Evolutionary conservation across 768 basidiomycete species (phyloP), one percentile per base, ranked within the genome.

Genomic region (Candolleomyces aberdarensis): DNA sequence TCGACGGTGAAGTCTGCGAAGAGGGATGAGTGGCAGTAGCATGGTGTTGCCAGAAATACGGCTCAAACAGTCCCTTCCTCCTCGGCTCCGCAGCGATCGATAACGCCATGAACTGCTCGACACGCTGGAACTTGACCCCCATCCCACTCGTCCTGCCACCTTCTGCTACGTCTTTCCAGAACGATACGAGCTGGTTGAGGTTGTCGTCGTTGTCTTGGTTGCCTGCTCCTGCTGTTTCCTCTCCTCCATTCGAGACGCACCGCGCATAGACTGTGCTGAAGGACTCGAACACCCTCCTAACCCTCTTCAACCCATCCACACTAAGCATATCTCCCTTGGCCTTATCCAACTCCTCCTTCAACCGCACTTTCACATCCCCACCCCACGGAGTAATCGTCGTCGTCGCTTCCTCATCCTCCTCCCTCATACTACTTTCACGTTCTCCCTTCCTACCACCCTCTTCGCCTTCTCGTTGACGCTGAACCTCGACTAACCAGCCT

Each of bases 81-180:
- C 86, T 82, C 7, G 90, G 85, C 66, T 94, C 92, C 15, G 87
- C 84, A 43, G 88, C 84, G 39, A 91, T 71, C 2, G 92, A 93
- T 19, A 91, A 76, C 0, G 88, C 85, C 83, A 87, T 88, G 66
- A 91, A 92, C 62, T 90, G 88, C 26, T 90, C 90, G 62, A 89
- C 75, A 8, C 86, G 76, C 61, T 85, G 79, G 66, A 89, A 89
- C 63, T 88, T 91, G 19, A 72, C 65, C 48, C 81, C 76, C 65
- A 83, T 66, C 64, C 79, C 70, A 65, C 74, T 70, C 64, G 72
- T 66, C 19, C 78, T 72, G 62, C 80, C 70, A 40, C 76, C 69
- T 57, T 77, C 74, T 62, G 77, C 80, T 64, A 78, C 74, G 11
- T 80, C 79, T 29, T 75, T 75, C 90, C 90, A 92, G 63, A 83